These are phyloP conservation scores for Climacium dendroides DNA, from an alignment of 225 moss, liverwort and hornwort genomes.

Conservation along the genomic window DNA sequence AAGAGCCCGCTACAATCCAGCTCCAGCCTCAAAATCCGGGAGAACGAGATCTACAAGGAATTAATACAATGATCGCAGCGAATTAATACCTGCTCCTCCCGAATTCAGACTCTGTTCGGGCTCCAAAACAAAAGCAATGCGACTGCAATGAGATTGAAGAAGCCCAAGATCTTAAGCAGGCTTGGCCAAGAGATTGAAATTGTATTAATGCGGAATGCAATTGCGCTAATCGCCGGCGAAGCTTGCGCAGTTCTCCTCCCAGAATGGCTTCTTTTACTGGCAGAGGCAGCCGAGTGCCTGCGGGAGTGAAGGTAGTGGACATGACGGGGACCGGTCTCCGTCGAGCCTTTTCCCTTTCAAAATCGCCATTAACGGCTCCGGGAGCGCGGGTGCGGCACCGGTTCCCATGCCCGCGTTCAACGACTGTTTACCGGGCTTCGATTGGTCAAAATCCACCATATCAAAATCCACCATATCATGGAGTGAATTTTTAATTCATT, in stretches of 20 bases:
- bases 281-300: conserved; percentile 19
- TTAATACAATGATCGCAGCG: neutral
- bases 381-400: neutral
- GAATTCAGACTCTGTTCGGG: neutral
- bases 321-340: neutral
- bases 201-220: neutral
- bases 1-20: neutral
- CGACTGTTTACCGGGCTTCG: neutral
- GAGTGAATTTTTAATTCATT: neutral
- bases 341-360: neutral
- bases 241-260: conserved; percentile 4
- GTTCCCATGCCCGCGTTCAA: neutral
- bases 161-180: neutral
- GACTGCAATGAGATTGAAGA: neutral
- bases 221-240: conserved; percentile 12
- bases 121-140: neutral
- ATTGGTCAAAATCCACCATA: neutral
- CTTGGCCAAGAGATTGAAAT: neutral
- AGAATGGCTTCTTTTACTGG: neutral
- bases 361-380: conserved; percentile 4
- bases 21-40: neutral
- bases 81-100: neutral
- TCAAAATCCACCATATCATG: neutral
- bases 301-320: neutral
- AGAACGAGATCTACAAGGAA: neutral